A percentile compares a stretch with the other conserved stretches of the same genome.
These are phyloP conservation scores for Verticillium isaacii DNA, from an alignment of 2,329 filamentous ascomycete species.

Conservation along the genomic window DNA sequence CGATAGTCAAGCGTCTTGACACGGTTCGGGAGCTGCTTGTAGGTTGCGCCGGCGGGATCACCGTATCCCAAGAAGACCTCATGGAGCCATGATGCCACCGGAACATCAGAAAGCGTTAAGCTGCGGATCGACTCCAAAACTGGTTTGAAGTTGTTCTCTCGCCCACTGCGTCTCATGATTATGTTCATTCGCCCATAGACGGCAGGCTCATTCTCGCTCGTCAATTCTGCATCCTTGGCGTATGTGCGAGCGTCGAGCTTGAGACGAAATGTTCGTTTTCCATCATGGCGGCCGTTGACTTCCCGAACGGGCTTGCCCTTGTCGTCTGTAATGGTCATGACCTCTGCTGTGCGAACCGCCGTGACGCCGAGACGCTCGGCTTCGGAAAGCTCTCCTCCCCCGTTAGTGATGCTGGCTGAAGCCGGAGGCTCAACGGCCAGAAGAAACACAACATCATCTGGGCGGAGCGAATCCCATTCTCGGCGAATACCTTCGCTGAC, in stretches of 20 bases:
- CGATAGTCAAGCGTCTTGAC: constrained; percentile 80
- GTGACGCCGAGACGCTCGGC: constrained; percentile 62
- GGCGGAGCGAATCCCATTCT: constrained; percentile 86
- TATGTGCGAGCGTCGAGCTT: constrained; percentile 78
- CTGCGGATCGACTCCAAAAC: constrained; percentile 88
- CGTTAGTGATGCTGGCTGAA: constrained; percentile 49
- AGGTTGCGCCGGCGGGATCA: constrained; percentile 82
- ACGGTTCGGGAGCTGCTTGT: constrained; percentile 74
- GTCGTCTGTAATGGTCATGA: constrained; percentile 82
- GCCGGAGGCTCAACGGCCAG: constrained; percentile 65
- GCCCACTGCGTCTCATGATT: constrained; percentile 72
- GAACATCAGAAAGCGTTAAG: constrained; percentile 78
- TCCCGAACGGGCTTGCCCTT: constrained; percentile 71
- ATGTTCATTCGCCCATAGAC: constrained; percentile 84
- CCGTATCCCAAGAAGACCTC: constrained; percentile 98
- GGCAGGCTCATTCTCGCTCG: constrained; percentile 64
- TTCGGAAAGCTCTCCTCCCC: constrained; percentile 36
- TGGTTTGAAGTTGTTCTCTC: constrained; percentile 97
- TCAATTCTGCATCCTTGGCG: constrained; percentile 66
- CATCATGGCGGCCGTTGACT: constrained; percentile 55
- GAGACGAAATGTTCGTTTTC: constrained; percentile 68
- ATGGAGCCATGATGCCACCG: constrained; percentile 85
- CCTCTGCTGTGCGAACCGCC: constrained; percentile 74
- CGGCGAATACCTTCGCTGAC: constrained; percentile 69
- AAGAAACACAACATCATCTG: constrained; percentile 87